A percentile compares a stretch with the other conserved stretches of the same genome.
These are phyloP conservation scores for Zalerion maritima DNA, from an alignment of 495 filamentous ascomycete genomes.

Conservation along the genomic window DNA sequence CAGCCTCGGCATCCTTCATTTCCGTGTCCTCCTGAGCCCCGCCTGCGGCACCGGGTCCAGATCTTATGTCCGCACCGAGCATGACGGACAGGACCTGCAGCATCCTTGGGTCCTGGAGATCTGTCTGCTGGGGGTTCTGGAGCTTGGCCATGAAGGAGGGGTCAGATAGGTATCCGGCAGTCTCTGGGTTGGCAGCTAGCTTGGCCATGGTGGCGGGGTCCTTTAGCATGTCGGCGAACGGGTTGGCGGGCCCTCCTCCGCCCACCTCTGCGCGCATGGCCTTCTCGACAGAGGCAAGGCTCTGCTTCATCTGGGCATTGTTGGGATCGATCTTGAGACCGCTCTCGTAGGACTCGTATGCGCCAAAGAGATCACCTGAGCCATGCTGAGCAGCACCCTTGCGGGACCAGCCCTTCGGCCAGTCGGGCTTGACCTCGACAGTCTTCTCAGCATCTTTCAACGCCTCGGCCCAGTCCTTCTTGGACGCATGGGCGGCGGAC, in stretches of 20 bases:
- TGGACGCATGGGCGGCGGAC: slow-evolving; percentile 88
- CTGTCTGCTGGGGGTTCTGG: slow-evolving; percentile 57
- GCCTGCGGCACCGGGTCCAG: slow-evolving; percentile 40
- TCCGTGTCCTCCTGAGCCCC: slow-evolving; percentile 55
- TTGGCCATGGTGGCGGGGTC: slow-evolving; percentile 84
- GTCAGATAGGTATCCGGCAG: slow-evolving; percentile 69
- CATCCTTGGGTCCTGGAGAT: slow-evolving; percentile 75
- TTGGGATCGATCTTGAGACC: slow-evolving; percentile 80
- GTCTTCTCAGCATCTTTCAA: slow-evolving; percentile 85
- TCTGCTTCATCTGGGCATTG: slow-evolving; percentile 86
- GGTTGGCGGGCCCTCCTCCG: slow-evolving; percentile 55
- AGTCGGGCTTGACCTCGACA: slow-evolving; percentile 88
- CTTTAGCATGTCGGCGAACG: slow-evolving; percentile 80
- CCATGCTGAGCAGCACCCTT: slow-evolving; percentile 89
- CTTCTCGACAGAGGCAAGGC: slow-evolving; percentile 64
- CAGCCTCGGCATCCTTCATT: slow-evolving; percentile 21
- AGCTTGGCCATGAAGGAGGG: slow-evolving; percentile 81
- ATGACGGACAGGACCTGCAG: slow-evolving; percentile 88
- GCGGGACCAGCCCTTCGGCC: slow-evolving; percentile 88
- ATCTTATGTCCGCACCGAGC: slow-evolving; percentile 86
- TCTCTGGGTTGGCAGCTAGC: slow-evolving; percentile 87
- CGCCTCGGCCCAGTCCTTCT: slow-evolving; percentile 70
- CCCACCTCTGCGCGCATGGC: slow-evolving; percentile 72
- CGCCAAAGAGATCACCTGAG: slow-evolving; percentile 66
- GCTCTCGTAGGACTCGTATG: slow-evolving; percentile 79